Conservation (phyloP, 352 stramenopile genomes). For the Phytophthora pisi region DNA sequence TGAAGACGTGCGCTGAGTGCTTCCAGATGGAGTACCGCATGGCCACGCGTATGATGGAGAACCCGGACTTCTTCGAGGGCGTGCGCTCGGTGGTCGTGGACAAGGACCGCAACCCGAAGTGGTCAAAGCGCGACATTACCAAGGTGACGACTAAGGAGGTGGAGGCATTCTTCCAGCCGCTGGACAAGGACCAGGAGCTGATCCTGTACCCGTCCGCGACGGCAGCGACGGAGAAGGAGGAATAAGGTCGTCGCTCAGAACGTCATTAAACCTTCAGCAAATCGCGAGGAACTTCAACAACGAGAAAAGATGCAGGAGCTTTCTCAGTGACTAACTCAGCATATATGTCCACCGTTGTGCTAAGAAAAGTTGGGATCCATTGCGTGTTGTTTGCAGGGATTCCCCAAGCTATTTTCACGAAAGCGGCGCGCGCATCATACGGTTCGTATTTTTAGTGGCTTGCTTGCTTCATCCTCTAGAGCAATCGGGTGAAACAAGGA, state of each 20-base stretch:
- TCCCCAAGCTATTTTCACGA: slow-evolving; percentile 27
- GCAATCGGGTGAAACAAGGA: slow-evolving; percentile 4
- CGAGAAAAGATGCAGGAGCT: slow-evolving; percentile 30
- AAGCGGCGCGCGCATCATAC: not conserved
- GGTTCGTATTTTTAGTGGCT: slow-evolving; percentile 27
- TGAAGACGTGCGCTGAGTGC: slow-evolving; percentile 87
- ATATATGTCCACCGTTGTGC: slow-evolving; percentile 25
- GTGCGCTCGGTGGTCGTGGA: slow-evolving; percentile 96
- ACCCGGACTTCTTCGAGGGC: slow-evolving; percentile 97
- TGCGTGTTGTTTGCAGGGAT: slow-evolving; percentile 17
- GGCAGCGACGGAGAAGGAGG: slow-evolving; percentile 35
- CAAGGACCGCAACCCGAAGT: slow-evolving; percentile 95
- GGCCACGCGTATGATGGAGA: slow-evolving; percentile 85
- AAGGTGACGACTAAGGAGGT: slow-evolving; percentile 77
- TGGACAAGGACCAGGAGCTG: slow-evolving; percentile 77
- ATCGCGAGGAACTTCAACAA: slow-evolving; percentile 38
- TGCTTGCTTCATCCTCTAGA: slow-evolving; percentile 17
- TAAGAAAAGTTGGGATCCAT: slow-evolving; percentile 26
- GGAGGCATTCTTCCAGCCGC: slow-evolving; percentile 78
- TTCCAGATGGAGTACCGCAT: slow-evolving; percentile 96
- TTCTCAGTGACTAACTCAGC: slow-evolving; percentile 25
- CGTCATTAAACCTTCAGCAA: slow-evolving; percentile 28
- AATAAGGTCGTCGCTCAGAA: slow-evolving; percentile 36
- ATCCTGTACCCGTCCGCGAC: slow-evolving; percentile 66
- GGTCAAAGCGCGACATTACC: slow-evolving; percentile 70